Percentiles rank a stretch among this genome's conserved stretches.
Evolutionary conservation across 331 rosid species (phyloP).

Genomic region (Spiraea crenata): DNA sequence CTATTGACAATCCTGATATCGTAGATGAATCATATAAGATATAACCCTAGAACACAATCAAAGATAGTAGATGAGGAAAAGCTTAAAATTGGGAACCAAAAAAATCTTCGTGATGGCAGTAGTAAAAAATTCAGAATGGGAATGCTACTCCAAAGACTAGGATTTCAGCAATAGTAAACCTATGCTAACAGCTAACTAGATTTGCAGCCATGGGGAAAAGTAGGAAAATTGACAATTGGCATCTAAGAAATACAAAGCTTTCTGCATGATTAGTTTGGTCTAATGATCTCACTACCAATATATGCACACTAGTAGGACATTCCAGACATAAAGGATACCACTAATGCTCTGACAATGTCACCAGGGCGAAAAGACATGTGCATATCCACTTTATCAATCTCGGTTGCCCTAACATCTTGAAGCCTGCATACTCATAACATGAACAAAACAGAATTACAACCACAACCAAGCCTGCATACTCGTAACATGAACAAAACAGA

Average conservation of each 20-base stretch:
- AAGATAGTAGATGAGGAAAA: neutral
- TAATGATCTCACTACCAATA: neutral
- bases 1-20: too few species aligned
- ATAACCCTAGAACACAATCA: neutral
- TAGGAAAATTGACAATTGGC: neutral
- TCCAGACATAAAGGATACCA: constrained; percentile 52
- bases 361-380: constrained; percentile 69
- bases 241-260: neutral
- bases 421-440: constrained; percentile 46
- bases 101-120: too few species aligned
- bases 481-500: constrained; percentile 6
- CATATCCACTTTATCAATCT: constrained; percentile 95
- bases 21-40: too few species aligned
- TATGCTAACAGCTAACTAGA: neutral
- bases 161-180: neutral
- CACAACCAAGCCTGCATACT: neutral
- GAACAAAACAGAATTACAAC: constrained; percentile 6
- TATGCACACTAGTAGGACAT: neutral
- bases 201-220: neutral
- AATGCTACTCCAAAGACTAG: neutral
- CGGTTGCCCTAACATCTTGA: constrained; percentile 93
- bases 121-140: neutral
- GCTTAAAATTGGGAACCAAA: neutral
- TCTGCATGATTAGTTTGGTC: neutral
- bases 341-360: constrained; percentile 76